Evolutionary conservation across 2,329 filamentous ascomycete genomes (phyloP), one percentile per base, ranked within the genome.

Genomic region (Cladosporium sp.): DNA sequence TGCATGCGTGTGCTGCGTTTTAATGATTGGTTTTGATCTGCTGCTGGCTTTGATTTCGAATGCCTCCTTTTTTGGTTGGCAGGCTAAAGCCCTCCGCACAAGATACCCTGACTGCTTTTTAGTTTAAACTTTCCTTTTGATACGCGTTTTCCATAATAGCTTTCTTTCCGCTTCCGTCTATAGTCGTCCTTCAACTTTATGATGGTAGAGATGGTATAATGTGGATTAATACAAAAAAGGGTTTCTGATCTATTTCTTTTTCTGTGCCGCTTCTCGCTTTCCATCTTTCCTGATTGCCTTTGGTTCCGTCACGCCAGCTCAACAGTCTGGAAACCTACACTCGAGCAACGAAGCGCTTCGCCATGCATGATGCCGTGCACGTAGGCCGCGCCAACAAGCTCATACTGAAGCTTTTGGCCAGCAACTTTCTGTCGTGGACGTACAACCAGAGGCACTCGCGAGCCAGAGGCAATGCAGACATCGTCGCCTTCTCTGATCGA

Each of bases 51-150:
- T 32, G 12, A 32, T 40, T 37, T 36, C 48, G n/a, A 32, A 32
- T 24, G 42, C 44, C 25, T 44, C 36, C 34, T 37, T 22, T 35
- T 32, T 32, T 32, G 28, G 28, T 42, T 36, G 55, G 45, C 48
- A 51, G 37, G 28, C 39, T 57, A 24, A 17, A 48, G 25, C 55
- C 40, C 20, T 57, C 24, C 55, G 55, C 55, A 57, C 45, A 57
- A 57, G 55, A 57, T 57, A 57, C 55, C 55, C 55, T 50, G 45
- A 57, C 37, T 57, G 34, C 25, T 57, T 57, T n/a, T 32, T 40
- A 15, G 19, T 20, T 45, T 25, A 22, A n/a, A 25, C 25, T 45
- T 24, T 25, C 4, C 15, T 35, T 39, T 48, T 56, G 39, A 12
- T 42, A 7, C 28, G 17, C 28, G 32, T 24, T 24, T 25, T 4